These are phyloP conservation scores for Mycena vulgaris DNA, from an alignment of 768 basidiomycete genomes.

Conservation along the genomic window DNA sequence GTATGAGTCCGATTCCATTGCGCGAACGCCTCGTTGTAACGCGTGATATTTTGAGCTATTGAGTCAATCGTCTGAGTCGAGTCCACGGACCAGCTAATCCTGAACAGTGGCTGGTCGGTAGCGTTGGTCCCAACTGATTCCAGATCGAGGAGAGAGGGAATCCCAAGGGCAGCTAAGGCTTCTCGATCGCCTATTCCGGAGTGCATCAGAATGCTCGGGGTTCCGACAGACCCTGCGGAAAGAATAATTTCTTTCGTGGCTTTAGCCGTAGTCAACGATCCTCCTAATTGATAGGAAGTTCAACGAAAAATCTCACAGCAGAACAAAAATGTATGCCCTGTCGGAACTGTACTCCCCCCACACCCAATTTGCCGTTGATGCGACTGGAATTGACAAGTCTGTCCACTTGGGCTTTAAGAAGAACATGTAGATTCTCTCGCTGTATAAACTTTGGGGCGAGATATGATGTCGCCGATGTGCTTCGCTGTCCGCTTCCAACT, in stretches of 20 bases:
- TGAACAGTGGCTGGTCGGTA: conserved; percentile 43
- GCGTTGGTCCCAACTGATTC: conserved; percentile 20
- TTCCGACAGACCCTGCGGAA: conserved; percentile 49
- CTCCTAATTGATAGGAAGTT: no score
- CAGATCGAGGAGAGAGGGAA: background rate
- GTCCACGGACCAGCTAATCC: conserved; percentile 40
- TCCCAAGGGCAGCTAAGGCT: background rate
- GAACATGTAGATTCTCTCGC: no score
- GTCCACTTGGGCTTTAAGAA: conserved; percentile 36
- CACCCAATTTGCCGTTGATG: background rate
- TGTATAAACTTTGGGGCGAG: no score
- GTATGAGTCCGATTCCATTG: conserved; percentile 45
- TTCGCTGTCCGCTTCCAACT: no score
- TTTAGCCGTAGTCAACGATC: conserved; percentile 23
- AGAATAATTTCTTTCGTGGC: conserved; percentile 50
- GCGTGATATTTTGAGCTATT: conserved; percentile 32
- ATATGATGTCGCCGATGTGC: no score
- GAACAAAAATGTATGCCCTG: no score
- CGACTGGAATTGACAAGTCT: conserved; percentile 12
- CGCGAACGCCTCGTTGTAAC: conserved; percentile 24
- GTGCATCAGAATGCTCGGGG: background rate
- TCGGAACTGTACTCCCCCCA: conserved; percentile 32
- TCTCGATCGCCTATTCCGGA: background rate
- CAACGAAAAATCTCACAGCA: no score
- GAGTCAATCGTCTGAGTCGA: conserved; percentile 33